Percentiles rank a stretch among this genome's conserved stretches.
Evolutionary conservation across 768 basidiomycete species (phyloP).

Genomic region (Xerocomellus chrysenteron): DNA sequence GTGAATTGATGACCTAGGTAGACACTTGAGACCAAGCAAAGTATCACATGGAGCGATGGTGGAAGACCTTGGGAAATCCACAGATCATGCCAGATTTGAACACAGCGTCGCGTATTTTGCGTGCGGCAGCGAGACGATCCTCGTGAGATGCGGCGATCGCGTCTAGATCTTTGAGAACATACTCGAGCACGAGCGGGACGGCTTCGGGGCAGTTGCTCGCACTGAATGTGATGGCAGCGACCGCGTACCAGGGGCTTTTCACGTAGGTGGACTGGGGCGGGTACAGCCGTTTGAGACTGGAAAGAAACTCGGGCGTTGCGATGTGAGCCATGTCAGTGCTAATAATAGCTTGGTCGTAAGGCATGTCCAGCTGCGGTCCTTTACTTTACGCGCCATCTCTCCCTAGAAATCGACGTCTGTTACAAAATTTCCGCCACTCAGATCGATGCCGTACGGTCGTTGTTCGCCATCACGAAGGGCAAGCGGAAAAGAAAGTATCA

Average conservation of each 20-base stretch:
- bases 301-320: constrained; percentile 44
- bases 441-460: too few relatives aligned
- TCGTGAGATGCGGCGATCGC: constrained; percentile 26
- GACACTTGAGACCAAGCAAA: not conserved
- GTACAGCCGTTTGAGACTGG: constrained; percentile 45
- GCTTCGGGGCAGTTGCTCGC: constrained; percentile 60
- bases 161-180: constrained; percentile 47
- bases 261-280: constrained; percentile 32
- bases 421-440: not conserved
- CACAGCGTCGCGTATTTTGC: constrained; percentile 59
- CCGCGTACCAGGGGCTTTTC: constrained; percentile 57
- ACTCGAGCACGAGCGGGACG: constrained; percentile 53
- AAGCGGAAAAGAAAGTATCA: not conserved
- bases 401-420: not conserved
- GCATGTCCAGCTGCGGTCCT: not conserved
- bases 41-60: not conserved
- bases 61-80: constrained; percentile 56
- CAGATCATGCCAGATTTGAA: constrained; percentile 59
- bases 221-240: constrained; percentile 55
- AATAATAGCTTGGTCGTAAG: too few relatives aligned
- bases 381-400: not conserved
- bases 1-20: constrained; percentile 49
- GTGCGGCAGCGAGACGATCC: constrained; percentile 44
- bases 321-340: constrained; percentile 19
- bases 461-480: not conserved